phyloP scores from a whole-genome alignment of 306 rosid species.

The Prunus dulcis region DNA sequence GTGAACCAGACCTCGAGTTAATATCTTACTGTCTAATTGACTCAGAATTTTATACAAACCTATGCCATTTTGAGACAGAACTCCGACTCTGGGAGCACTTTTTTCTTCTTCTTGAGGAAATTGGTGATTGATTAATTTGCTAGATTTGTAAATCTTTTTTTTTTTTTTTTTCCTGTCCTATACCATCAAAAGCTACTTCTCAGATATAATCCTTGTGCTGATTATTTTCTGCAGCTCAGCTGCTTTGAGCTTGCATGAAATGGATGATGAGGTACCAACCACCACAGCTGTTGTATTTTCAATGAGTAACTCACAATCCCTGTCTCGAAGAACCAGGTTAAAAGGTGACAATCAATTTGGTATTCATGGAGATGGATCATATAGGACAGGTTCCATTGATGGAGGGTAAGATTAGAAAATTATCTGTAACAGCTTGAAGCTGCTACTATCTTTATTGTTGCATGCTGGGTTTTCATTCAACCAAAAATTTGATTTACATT shows the following conservation, averaged over 20 bases:
- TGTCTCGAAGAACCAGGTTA: slow-evolving; percentile 93
- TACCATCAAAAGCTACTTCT: not conserved
- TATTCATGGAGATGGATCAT: slow-evolving; percentile 68
- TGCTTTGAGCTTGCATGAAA: slow-evolving; percentile 63
- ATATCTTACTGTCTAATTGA: not conserved
- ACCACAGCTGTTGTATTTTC: slow-evolving; percentile 71
- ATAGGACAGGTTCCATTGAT: slow-evolving; percentile 65
- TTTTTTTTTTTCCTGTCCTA: not conserved
- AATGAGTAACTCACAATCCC: slow-evolving; percentile 65
- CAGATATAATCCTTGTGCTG: slow-evolving; percentile 15
- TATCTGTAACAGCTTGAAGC: slow-evolving; percentile 19
- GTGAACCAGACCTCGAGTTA: not conserved
- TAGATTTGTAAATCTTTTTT: not conserved
- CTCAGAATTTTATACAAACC: not conserved
- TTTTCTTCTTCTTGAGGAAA: not conserved
- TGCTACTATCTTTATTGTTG: not conserved
- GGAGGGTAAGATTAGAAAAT: slow-evolving; percentile 68
- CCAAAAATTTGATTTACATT: not conserved
- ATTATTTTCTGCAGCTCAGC: slow-evolving; percentile 57
- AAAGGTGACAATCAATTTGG: slow-evolving; percentile 75
- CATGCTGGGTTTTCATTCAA: not conserved
- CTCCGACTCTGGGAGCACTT: not conserved
- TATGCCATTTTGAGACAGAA: not conserved
- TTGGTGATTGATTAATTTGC: not conserved
- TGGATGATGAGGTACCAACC: slow-evolving; percentile 82